Evolutionary conservation across 164 flowering plant species (phyloP), one percentile per base, ranked within the genome.

Genomic region (Magnolia sinica): DNA sequence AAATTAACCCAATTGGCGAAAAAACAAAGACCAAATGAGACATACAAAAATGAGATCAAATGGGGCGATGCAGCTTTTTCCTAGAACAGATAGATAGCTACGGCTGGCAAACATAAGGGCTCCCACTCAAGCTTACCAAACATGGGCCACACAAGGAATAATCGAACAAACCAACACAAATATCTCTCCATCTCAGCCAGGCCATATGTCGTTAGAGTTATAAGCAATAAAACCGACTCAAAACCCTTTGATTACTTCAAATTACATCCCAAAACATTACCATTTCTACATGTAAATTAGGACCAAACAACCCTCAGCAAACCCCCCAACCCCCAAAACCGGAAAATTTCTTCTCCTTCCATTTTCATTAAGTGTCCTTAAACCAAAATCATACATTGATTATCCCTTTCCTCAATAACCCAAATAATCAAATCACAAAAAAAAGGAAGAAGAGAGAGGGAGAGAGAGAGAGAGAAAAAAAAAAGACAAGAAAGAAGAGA

Each of bases 391-490:
- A 9, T 11, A 24, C 73, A 69, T 11, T 5, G 16, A 52, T 22
- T 64, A 64, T 20, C 71, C 49, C 70, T 29, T 64, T 27, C 22
- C 22, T 49, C 45, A 45, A 50, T 14, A 50, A 77, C 27, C 71
- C 11, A 8, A 24, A n/a, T 45, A 64, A 51, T 66, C 69, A 79
- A 82, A 83, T 55, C 72, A 83, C 23, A 24, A 74, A 55, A 50
- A 27, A 27, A 27, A 27, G 1, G 1, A 37, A 5, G 3, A 37
- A 37, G 0, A 37, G 3, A 1, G 29, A 27, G 1, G 2, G 1
- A 27, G 29, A 27, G 29, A 24, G 29, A 37, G 45, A 37, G 45
- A 37, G 45, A 37, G 45, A 37, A 7, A 37, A 7, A 37, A 0
- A 37, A 37, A 37, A 37, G 45, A 37, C 45, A 37, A 37, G 45